Base-by-base conservation (phyloP, 2,329 filamentous ascomycete genomes). In the Pezicula rhizophila region DNA sequence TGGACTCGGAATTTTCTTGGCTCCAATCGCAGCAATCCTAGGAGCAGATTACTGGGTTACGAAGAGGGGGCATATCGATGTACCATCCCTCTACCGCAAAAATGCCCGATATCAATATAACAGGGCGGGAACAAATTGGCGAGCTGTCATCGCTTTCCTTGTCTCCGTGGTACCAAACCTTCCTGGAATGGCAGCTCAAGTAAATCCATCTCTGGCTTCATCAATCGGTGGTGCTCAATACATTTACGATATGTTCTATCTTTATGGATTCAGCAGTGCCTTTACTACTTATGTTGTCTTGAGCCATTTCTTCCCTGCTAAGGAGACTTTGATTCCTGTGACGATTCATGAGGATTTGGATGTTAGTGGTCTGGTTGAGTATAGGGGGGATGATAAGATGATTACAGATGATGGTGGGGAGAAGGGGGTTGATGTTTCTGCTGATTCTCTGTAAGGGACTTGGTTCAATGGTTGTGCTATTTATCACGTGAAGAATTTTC, bases 1-100 rank as follows among this genome's bases (percentile, higher is more conserved):
- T n/a, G 62, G 62, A 26, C 57, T 64, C 14, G 61, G 61, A n/a
- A 66, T 68, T 18, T 69, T 68, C 56, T 54, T 68, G 4, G 65
- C 65, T 1, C 66, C 66, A 7, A 61, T 69, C 49, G 66, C 66
- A 11, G 66, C 65, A 8, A 60, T 69, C 40, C 64, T 69, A 53
- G 64, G 61, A 14, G 58, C 61, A 5, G 66, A 60, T 64, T 65
- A 56, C 37, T 61, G 57, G 56, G 35, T 70, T 33, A 47, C 66
- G 1, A 66, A 66, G 38, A 57, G 57, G 20, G 52, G 56, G 1
- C 62, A 57, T 12, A 55, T 70, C 39, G 65, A 65, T 43, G 60
- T 69, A 5, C 65, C 62, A 37, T 60, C 64, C 45, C 54, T 70
- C 4, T 68, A 64, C 40, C 52, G 65, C 47, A 40, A 49, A 11